A percentile compares a stretch with the other conserved stretches of the same genome.
Evolutionary conservation across 2,329 filamentous ascomycete genomes (phyloP).

Genomic region (Stagonosporopsis rhizophila): DNA sequence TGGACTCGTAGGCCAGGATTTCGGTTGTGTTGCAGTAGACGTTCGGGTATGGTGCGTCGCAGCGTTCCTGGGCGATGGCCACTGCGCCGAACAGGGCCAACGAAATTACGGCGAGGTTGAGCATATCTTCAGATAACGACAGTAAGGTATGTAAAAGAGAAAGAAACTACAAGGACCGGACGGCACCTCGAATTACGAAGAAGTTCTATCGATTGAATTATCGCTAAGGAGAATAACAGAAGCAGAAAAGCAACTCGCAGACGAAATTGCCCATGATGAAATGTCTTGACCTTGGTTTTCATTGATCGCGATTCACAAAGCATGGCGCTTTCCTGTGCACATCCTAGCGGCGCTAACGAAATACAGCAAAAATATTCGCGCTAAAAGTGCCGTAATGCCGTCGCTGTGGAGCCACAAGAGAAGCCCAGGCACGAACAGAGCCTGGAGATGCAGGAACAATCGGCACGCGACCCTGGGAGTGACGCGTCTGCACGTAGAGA

Average conservation of each 20-base stretch:
- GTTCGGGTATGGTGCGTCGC: slow-evolving; percentile 30
- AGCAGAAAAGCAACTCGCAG: slow-evolving; percentile 2
- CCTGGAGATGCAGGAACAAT: slow-evolving; percentile 11
- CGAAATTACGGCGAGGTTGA: slow-evolving; percentile 23
- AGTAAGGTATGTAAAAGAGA: not conserved
- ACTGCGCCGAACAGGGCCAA: slow-evolving; percentile 20
- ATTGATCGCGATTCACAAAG: slow-evolving; percentile 11
- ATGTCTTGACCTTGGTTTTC: slow-evolving; percentile 14
- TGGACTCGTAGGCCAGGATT: slow-evolving; percentile 29
- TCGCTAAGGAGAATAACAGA: not conserved
- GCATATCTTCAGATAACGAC: slow-evolving; percentile 1
- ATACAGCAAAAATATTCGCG: not conserved
- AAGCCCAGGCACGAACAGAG: slow-evolving; percentile 14
- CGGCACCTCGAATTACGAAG: slow-evolving; percentile 3
- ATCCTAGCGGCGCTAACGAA: slow-evolving; percentile 11
- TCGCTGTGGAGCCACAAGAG: slow-evolving; percentile 8
- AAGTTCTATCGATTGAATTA: not conserved
- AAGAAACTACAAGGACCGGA: not conserved
- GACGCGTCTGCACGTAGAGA: not conserved
- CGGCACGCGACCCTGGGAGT: slow-evolving; percentile 12
- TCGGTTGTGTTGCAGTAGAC: slow-evolving; percentile 35
- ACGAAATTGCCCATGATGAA: slow-evolving; percentile 4
- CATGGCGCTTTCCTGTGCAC: slow-evolving; percentile 3
- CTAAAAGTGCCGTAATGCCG: slow-evolving; percentile 16
- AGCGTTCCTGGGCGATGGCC: slow-evolving; percentile 31